Evolutionary conservation across 768 basidiomycete species (phyloP).

Genomic region (Sporobolomyces phaffii): DNA sequence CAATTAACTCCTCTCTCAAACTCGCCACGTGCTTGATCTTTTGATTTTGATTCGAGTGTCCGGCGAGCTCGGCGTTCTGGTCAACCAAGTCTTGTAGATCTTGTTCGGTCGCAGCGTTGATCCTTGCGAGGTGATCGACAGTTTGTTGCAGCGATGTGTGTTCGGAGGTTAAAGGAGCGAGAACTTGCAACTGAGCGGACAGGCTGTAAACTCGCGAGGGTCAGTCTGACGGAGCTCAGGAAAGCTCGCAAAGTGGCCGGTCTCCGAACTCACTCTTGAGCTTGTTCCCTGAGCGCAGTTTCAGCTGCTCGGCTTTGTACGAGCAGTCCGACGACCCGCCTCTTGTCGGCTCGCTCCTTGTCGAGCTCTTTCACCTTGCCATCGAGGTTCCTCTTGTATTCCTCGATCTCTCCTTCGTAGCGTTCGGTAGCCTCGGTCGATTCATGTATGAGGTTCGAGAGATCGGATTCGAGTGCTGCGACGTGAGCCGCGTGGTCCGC

Average conservation of each 20-base stretch:
- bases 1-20: constrained; percentile 70
- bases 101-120: constrained; percentile 71
- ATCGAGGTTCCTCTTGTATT: constrained; percentile 50
- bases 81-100: constrained; percentile 68
- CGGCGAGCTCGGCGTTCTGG: constrained; percentile 78
- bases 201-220: constrained; percentile 46
- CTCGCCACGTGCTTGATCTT: constrained; percentile 80
- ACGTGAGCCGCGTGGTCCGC: background rate
- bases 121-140: constrained; percentile 40
- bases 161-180: constrained; percentile 50
- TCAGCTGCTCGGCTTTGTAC: constrained; percentile 50
- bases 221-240: too few relatives aligned
- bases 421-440: constrained; percentile 53
- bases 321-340: constrained; percentile 25
- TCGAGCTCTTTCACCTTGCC: constrained; percentile 17
- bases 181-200: constrained; percentile 58
- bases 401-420: constrained; percentile 53
- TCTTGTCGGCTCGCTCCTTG: constrained; percentile 20
- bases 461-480: constrained; percentile 3
- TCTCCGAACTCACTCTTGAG: constrained; percentile 62
- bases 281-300: constrained; percentile 61
- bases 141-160: background rate
- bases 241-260: too few relatives aligned
- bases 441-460: constrained; percentile 7
- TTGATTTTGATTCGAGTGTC: constrained; percentile 77